Conservation (phyloP, 2,329 filamentous ascomycete genomes). For the Fusarium citri region DNA sequence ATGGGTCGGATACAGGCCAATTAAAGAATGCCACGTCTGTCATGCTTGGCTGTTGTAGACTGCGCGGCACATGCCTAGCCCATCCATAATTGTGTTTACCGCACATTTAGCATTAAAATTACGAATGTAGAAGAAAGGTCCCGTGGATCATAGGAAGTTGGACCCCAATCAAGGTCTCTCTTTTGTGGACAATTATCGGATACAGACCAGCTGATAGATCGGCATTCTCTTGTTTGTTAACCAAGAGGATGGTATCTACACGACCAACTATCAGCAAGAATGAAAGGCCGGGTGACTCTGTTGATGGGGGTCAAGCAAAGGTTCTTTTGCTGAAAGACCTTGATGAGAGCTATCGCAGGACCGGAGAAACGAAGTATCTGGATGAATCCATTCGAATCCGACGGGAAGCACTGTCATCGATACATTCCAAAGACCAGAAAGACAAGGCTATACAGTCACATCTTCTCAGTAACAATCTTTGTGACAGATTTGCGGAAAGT, state of each 20-base stretch:
- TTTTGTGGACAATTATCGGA: not conserved
- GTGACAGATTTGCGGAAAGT: not conserved
- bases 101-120: not conserved
- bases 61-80: not conserved
- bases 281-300: not conserved
- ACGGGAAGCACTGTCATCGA: not conserved
- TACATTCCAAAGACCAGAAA: rapidly evolving
- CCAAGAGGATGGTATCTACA: not conserved
- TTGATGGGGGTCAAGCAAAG: not conserved
- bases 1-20: not conserved
- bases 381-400: not conserved
- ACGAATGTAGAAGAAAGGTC: not conserved
- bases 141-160: not conserved
- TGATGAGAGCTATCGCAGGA: not conserved
- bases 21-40: not conserved
- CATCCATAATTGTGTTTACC: not conserved
- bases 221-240: not conserved
- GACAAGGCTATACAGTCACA: not conserved
- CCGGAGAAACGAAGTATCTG: not conserved
- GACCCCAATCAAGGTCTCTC: not conserved
- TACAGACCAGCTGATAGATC: not conserved
- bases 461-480: not conserved
- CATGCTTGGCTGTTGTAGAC: not conserved
- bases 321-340: not conserved
- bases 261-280: not conserved